These are phyloP conservation scores for Nicotiana otophora DNA, from an alignment of 257 asterid genomes.

Conservation along the genomic window DNA sequence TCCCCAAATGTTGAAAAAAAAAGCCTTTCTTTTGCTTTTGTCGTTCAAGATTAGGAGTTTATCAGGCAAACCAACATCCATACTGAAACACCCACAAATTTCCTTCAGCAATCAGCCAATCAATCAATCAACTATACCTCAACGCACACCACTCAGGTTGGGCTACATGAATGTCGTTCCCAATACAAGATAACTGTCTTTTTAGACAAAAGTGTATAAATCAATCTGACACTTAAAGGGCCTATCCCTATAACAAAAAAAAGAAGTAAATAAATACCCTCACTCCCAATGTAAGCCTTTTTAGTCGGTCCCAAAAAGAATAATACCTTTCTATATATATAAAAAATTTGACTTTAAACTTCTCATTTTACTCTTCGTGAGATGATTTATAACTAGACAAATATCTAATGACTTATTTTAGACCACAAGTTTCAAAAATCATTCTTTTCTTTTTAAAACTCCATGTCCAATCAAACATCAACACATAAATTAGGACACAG, in stretches of 20 bases:
- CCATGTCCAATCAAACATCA: too few relatives aligned
- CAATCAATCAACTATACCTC: background rate
- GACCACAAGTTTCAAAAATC: too few relatives aligned
- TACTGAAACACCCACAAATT: background rate
- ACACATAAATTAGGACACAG: too few relatives aligned
- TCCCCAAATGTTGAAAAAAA: background rate
- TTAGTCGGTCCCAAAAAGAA: too few relatives aligned
- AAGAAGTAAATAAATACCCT: background rate
- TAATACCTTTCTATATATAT: too few relatives aligned
- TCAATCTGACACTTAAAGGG: background rate
- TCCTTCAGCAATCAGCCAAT: background rate
- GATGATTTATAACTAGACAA: too few relatives aligned
- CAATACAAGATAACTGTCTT: background rate
- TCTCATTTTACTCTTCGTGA: too few relatives aligned
- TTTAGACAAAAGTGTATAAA: background rate
- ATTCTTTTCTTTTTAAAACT: too few relatives aligned
- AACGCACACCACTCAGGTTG: background rate
- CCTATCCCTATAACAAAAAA: background rate
- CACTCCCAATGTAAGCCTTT: too few relatives aligned
- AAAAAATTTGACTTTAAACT: too few relatives aligned
- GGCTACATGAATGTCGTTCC: background rate
- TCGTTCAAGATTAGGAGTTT: background rate
- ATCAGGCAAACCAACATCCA: background rate
- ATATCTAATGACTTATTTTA: too few relatives aligned
- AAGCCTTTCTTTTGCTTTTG: background rate